These are phyloP conservation scores for Pulicaria dysenterica DNA, from an alignment of 129 eudicot genomes.

Conservation along the genomic window DNA sequence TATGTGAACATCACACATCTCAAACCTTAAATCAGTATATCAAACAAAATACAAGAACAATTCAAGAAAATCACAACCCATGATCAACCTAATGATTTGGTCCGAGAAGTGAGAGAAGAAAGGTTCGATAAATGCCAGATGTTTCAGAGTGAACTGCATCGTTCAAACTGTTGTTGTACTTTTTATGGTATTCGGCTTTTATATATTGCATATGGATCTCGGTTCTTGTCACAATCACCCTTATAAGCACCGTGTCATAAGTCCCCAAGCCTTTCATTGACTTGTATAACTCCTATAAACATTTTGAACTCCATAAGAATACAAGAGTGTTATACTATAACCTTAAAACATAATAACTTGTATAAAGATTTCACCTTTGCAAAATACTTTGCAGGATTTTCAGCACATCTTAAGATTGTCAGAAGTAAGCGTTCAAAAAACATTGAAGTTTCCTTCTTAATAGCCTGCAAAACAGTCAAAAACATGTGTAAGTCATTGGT, in stretches of 20 bases:
- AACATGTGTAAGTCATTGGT: background rate
- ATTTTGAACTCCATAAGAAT: slow-evolving; percentile 15
- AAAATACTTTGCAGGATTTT: slow-evolving; percentile 53
- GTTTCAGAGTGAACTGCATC: slow-evolving; percentile 62
- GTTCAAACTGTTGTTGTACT: slow-evolving; percentile 54
- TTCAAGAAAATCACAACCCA: background rate
- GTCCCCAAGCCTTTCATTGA: slow-evolving; percentile 68
- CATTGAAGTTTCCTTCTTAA: slow-evolving; percentile 64
- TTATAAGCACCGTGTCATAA: slow-evolving; percentile 49
- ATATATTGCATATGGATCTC: slow-evolving; percentile 70
- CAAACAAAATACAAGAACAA: background rate
- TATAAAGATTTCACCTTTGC: slow-evolving; percentile 49
- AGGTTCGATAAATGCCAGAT: slow-evolving; percentile 52
- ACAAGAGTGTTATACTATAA: background rate
- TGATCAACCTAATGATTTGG: slow-evolving; percentile 32
- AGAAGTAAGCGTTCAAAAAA: slow-evolving; percentile 45
- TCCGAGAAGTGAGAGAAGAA: slow-evolving; percentile 57
- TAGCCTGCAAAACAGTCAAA: slow-evolving; percentile 37
- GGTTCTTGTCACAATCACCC: slow-evolving; percentile 58
- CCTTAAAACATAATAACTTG: background rate
- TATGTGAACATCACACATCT: slow-evolving; percentile 2
- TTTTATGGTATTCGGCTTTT: slow-evolving; percentile 52
- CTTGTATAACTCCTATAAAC: slow-evolving; percentile 46
- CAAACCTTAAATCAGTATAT: slow-evolving; percentile 5
- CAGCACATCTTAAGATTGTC: slow-evolving; percentile 52